Evolutionary conservation across 768 basidiomycete genomes (phyloP).

Genomic region (Russula emetica): DNA sequence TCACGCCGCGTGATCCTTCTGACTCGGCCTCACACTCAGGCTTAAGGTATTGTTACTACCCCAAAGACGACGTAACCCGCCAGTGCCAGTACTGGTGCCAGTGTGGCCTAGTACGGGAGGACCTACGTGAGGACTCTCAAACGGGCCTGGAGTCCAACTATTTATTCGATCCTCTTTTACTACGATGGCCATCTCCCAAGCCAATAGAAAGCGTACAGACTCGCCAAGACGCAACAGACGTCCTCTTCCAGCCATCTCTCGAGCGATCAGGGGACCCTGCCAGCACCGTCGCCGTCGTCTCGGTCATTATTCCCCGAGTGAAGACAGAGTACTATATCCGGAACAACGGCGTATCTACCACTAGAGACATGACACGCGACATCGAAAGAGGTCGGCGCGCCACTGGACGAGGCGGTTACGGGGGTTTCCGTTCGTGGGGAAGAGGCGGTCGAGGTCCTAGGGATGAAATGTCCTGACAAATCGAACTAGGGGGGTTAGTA

Average conservation of each 20-base stretch:
- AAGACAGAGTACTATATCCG: neutral
- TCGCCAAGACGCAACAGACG: slow-evolving; percentile 14
- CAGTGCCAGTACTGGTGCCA: neutral
- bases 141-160: slow-evolving; percentile 10
- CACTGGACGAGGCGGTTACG: neutral
- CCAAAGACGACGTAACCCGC: neutral
- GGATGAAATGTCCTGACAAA: neutral
- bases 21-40: neutral
- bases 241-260: slow-evolving; percentile 8
- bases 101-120: neutral
- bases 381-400: neutral
- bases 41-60: neutral
- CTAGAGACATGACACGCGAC: neutral
- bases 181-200: neutral
- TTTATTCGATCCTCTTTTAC: slow-evolving; percentile 5
- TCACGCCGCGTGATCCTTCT: neutral
- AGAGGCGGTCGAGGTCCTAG: slow-evolving; percentile 6
- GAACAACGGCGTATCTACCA: neutral
- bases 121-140: slow-evolving; percentile 5
- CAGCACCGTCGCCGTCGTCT: neutral
- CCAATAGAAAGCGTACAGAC: slow-evolving; percentile 13
- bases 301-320: slow-evolving; percentile 5
- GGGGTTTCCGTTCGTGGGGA: neutral
- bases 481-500: neutral
- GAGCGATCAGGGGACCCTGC: neutral